Base-by-base conservation (phyloP, 805 yeast species). In the Wickerhamomyces xylosicus region DNA sequence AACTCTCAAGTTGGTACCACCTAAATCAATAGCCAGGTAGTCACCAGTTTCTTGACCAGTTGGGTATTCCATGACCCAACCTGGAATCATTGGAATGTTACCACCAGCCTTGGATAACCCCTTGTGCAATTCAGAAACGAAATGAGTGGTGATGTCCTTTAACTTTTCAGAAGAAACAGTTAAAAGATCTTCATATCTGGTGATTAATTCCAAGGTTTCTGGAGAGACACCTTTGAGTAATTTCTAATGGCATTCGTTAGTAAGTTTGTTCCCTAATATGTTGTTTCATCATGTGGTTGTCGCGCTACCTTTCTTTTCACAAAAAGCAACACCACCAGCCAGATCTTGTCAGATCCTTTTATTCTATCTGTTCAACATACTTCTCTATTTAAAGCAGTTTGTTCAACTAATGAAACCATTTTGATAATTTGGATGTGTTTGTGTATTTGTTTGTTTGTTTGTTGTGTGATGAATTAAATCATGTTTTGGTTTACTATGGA, bases 1-100 rank as follows among this genome's bases (percentile, higher is more conserved):
- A 36, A 87, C 95, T 61, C 98, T 78, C 62, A 90, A 72, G 67
- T 90, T 90, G 46, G 98, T 90, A 46, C 98, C 98, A 59, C 98
- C 98, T 66, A 90, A 73, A 61, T 90, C 98, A 44, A 92, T 82
- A 38, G 97, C 97, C 58, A 90, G 66, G 63, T 72, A 90, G 49
- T 85, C 79, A 48, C 98, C 98, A 33, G 71, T 72, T 62, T 90
- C 98, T 49, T 77, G 66, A 48, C 98, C 98, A 37, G 90, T 80
- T 48, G 97, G 97, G 68, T 69, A 82, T 55, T 83, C 94, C 71
- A 87, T 68, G 40, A 90, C 97, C 97, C 97, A 90, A 45, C 94
- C 85, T 36, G 95, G 95, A 57, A 82, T 87, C 97, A 90, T 90
- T 45, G 98, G 97, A 55, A 86, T 85, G 60, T 80, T 81, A 42